A percentile compares a stretch with the other conserved stretches of the same genome.
phyloP scores from a whole-genome alignment of 768 basidiomycete genomes.

The Hirschioporus abietinus region DNA sequence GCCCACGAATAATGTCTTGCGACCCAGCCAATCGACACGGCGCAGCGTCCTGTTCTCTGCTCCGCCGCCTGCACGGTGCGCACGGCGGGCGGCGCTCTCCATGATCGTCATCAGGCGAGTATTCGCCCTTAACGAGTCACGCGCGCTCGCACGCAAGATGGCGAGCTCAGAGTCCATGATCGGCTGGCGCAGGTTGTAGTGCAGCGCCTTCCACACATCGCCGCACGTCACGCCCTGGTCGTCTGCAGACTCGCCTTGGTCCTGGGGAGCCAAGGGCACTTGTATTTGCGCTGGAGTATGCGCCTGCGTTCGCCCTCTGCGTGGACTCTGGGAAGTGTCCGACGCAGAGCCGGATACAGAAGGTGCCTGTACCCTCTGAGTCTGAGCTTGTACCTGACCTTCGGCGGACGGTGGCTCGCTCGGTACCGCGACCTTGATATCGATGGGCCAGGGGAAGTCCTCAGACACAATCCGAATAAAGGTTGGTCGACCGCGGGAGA shows the following conservation, averaged over 20 bases:
- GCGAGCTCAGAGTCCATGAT: slow-evolving; percentile 51
- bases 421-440: slow-evolving; percentile 31
- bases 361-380: neutral
- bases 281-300: slow-evolving; percentile 20
- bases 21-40: slow-evolving; percentile 62
- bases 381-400: slow-evolving; percentile 17
- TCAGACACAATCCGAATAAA: slow-evolving; percentile 51
- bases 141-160: neutral
- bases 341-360: neutral
- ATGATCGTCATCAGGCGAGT: neutral
- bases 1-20: slow-evolving; percentile 53
- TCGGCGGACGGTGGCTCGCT: slow-evolving; percentile 17
- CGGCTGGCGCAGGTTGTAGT: slow-evolving; percentile 43
- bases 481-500: slow-evolving; percentile 25
- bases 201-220: slow-evolving; percentile 50
- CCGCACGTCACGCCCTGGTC: slow-evolving; percentile 36
- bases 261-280: neutral
- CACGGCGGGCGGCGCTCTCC: neutral
- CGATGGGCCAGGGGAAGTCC: slow-evolving; percentile 61
- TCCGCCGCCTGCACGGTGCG: neutral
- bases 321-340: neutral
- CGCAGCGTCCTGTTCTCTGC: neutral
- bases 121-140: neutral
- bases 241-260: neutral
- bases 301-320: neutral